Percentiles rank a stretch among this genome's conserved stretches.
phyloP scores from a whole-genome alignment of 768 basidiomycete genomes.

The Mycena olivaceomarginata region DNA sequence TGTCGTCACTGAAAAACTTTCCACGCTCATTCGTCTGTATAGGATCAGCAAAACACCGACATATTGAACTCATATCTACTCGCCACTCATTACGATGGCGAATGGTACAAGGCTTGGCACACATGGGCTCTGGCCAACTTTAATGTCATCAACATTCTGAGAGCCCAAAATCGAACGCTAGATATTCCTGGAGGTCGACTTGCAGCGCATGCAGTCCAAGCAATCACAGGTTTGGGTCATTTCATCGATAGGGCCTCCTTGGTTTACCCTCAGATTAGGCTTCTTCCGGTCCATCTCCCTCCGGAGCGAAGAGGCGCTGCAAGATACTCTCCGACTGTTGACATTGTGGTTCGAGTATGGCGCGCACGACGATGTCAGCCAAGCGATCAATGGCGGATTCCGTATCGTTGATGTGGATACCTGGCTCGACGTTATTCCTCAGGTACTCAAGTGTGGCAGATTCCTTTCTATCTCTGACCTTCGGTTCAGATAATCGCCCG shows the following conservation, averaged over 20 bases:
- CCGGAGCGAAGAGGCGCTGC: constrained; percentile 92
- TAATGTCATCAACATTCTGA: constrained; percentile 90
- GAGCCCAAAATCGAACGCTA: constrained; percentile 70
- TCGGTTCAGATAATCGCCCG: constrained; percentile 92
- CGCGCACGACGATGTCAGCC: constrained; percentile 90
- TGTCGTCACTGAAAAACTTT: background rate
- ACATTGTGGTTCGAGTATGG: constrained; percentile 99
- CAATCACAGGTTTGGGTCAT: constrained; percentile 84
- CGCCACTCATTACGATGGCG: constrained; percentile 93
- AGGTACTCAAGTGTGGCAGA: constrained; percentile 71
- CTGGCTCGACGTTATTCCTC: constrained; percentile 99
- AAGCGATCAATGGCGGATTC: constrained; percentile 92
- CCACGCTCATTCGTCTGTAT: constrained; percentile 40
- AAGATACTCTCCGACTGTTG: constrained; percentile 94
- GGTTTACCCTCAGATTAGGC: constrained; percentile 63
- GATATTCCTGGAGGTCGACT: constrained; percentile 80
- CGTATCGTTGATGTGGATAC: constrained; percentile 95
- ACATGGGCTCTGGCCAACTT: constrained; percentile 99
- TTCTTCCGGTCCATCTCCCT: constrained; percentile 97
- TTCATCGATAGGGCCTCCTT: background rate
- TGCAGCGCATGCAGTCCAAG: constrained; percentile 91
- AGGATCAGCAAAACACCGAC: constrained; percentile 84
- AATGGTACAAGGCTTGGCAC: constrained; percentile 99
- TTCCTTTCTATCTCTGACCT: constrained; percentile 2
- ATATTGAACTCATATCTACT: constrained; percentile 90